These are phyloP conservation scores for Mytilinidion resinicola DNA, from an alignment of 495 filamentous ascomycete genomes.

Conservation along the genomic window DNA sequence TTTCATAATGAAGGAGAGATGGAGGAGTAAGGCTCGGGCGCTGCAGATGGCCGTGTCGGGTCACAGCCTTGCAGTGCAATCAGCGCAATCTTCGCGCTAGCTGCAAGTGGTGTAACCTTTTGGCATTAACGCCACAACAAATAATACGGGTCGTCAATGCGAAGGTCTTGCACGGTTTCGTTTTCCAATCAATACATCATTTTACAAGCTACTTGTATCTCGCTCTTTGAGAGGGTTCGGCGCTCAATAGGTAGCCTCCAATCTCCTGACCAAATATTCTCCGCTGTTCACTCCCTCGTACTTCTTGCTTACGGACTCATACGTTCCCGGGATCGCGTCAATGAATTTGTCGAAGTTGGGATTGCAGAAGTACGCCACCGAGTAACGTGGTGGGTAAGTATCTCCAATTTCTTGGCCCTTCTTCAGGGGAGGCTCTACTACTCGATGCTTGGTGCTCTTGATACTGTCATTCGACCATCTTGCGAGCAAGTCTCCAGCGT, in stretches of 20 bases:
- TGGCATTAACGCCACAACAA: no score
- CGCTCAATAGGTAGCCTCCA: constrained; percentile 56
- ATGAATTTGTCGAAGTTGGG: constrained; percentile 74
- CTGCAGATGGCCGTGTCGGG: no score
- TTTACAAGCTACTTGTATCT: no score
- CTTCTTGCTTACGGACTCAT: constrained; percentile 61
- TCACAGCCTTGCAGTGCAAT: no score
- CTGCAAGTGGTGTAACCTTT: no score
- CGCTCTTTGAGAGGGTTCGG: background rate
- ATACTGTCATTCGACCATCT: constrained; percentile 90
- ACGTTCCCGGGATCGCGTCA: constrained; percentile 84
- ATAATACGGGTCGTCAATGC: no score
- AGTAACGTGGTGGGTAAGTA: constrained; percentile 58
- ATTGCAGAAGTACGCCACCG: constrained; percentile 81
- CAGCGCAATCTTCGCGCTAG: no score
- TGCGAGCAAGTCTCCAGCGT: constrained; percentile 83
- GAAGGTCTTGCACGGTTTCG: no score
- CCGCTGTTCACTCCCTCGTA: constrained; percentile 73
- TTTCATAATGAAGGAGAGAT: no score
- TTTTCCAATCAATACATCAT: no score
- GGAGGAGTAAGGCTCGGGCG: no score
- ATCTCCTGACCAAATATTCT: constrained; percentile 73
- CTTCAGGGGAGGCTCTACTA: constrained; percentile 67
- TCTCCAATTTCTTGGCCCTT: constrained; percentile 35
- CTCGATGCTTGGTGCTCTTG: constrained; percentile 80